These are phyloP conservation scores for Picea glauca DNA, from an alignment of 75 land plant species.

Conservation along the genomic window DNA sequence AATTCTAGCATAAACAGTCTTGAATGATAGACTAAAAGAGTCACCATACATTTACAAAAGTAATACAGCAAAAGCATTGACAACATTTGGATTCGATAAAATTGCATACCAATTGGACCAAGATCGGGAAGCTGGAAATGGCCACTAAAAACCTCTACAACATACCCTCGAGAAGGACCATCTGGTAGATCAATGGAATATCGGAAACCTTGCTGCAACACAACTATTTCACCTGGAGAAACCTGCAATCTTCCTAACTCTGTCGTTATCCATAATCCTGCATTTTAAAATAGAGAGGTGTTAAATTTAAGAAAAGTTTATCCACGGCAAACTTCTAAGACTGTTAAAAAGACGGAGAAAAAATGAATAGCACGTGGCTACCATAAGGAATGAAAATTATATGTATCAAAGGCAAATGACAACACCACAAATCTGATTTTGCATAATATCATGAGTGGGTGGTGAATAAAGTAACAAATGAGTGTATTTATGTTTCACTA, in stretches of 20 bases:
- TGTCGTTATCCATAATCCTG: slow-evolving; percentile 86
- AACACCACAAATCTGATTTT: too few species aligned
- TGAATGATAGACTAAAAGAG: not conserved
- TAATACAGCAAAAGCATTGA: not conserved
- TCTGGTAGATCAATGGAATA: slow-evolving; percentile 81
- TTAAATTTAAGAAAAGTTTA: not conserved
- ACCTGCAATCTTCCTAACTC: slow-evolving; percentile 88
- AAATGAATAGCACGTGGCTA: not conserved
- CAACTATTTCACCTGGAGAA: slow-evolving; percentile 89
- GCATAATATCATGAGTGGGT: too few species aligned
- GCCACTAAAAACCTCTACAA: slow-evolving; percentile 87
- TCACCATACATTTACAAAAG: not conserved
- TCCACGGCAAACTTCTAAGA: not conserved
- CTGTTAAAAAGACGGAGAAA: not conserved
- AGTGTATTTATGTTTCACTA: not conserved
- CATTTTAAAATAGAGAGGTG: not conserved
- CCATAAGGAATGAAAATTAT: not conserved
- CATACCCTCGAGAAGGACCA: slow-evolving; percentile 98
- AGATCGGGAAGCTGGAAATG: slow-evolving; percentile 98
- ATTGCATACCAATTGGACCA: slow-evolving; percentile 82
- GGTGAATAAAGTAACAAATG: too few species aligned
- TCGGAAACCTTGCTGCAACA: slow-evolving; percentile 92
- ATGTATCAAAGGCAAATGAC: not conserved
- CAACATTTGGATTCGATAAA: not conserved
- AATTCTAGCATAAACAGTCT: not conserved